Percentiles rank a stretch among this genome's conserved stretches.
Evolutionary conservation across 257 asterid species (phyloP).

Genomic region (Jacaranda copaia): DNA sequence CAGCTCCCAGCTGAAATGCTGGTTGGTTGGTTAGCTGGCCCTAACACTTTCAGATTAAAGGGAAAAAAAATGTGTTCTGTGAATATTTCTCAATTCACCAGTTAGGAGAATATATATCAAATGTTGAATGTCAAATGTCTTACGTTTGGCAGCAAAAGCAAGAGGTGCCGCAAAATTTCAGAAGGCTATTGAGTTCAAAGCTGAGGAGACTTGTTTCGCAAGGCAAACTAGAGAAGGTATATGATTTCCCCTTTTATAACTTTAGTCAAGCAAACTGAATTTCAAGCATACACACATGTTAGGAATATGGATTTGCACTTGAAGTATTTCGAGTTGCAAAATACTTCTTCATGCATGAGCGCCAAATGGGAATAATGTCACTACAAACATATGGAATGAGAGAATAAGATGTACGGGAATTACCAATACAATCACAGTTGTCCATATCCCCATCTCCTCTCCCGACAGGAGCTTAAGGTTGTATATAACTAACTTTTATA

Average conservation of each 20-base stretch:
- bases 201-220: conserved; percentile 51
- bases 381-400: neutral
- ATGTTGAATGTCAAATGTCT: neutral
- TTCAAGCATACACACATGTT: neutral
- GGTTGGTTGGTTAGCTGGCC: neutral
- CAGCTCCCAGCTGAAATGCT: conserved; percentile 3
- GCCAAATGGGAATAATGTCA: neutral
- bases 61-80: conserved; percentile 4
- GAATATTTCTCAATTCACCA: neutral
- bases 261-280: neutral
- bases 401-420: no score
- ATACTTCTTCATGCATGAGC: neutral
- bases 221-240: conserved; percentile 58
- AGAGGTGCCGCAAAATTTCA: conserved; percentile 46
- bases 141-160: conserved; percentile 45
- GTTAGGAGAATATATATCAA: neutral
- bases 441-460: neutral
- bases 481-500: neutral
- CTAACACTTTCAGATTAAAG: neutral
- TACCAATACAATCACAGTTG: neutral
- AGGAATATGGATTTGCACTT: conserved; percentile 1
- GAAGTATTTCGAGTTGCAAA: neutral
- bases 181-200: conserved; percentile 47
- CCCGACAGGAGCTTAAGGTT: conserved; percentile 1
- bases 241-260: conserved; percentile 23